Evolutionary conservation across 177 flowering plant genomes (phyloP).

Genomic region (Vitis hybrid): DNA sequence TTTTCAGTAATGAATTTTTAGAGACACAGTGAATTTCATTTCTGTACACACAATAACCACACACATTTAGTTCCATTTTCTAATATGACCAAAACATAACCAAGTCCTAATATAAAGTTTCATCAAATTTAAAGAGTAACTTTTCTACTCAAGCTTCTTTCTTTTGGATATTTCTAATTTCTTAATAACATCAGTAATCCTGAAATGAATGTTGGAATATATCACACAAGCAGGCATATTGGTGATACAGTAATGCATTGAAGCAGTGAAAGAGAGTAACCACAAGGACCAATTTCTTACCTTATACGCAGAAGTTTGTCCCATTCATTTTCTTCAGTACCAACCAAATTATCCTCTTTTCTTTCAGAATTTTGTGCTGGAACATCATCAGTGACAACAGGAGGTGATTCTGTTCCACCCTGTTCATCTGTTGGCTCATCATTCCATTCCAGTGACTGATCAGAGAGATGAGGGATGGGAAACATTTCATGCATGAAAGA

Average conservation of each 20-base stretch:
- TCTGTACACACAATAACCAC: too few relatives aligned
- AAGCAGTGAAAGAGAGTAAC: not conserved
- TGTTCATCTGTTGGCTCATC: constrained; percentile 85
- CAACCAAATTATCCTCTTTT: constrained; percentile 52
- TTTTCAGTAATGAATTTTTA: too few relatives aligned
- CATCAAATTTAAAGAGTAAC: too few relatives aligned
- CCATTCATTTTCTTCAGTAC: constrained; percentile 96
- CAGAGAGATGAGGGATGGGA: constrained; percentile 3
- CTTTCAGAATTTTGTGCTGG: constrained; percentile 49
- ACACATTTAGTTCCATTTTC: too few relatives aligned
- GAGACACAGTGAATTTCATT: too few relatives aligned
- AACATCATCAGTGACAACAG: constrained; percentile 39
- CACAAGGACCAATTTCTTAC: constrained; percentile 35
- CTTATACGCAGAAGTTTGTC: constrained; percentile 87
- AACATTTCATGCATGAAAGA: constrained; percentile 9
- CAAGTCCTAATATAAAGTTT: too few relatives aligned
- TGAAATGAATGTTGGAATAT: not conserved
- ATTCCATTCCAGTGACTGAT: constrained; percentile 91
- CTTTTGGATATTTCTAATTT: too few relatives aligned
- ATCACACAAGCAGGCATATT: not conserved
- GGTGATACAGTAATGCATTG: not conserved
- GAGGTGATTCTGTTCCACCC: constrained; percentile 49
- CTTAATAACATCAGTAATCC: too few relatives aligned
- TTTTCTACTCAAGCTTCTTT: too few relatives aligned
- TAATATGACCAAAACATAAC: too few relatives aligned